phyloP scores from a whole-genome alignment of 2,329 filamentous ascomycete genomes.

The Aspergillus tubingensis region DNA sequence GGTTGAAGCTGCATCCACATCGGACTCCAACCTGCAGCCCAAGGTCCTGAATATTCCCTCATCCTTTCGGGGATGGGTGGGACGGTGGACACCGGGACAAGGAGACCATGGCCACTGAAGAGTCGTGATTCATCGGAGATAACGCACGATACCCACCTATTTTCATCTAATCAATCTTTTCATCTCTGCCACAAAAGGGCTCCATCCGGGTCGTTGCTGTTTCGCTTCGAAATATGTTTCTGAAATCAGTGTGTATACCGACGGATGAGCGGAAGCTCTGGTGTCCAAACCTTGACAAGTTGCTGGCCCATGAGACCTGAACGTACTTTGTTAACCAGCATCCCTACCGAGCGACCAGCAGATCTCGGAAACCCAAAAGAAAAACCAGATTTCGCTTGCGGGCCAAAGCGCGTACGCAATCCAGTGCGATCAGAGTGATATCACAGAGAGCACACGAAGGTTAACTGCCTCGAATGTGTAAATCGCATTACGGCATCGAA shows the following conservation, averaged over 20 bases:
- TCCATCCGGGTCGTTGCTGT: not conserved
- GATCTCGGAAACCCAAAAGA: not conserved
- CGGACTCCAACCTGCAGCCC: not conserved
- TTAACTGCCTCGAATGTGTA: not conserved
- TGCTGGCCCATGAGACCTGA: not conserved
- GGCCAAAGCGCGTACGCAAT: constrained; percentile 6
- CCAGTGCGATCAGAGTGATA: constrained; percentile 4
- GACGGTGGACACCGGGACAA: constrained; percentile 11
- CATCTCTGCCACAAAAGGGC: constrained; percentile 13
- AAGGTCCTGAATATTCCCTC: constrained; percentile 8
- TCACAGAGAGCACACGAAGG: not conserved
- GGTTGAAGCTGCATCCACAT: not conserved
- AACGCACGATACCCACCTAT: constrained; percentile 23
- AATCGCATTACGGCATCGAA: not conserved
- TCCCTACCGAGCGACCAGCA: not conserved
- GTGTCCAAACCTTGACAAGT: not conserved
- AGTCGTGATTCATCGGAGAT: constrained; percentile 19
- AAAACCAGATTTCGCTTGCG: constrained; percentile 2
- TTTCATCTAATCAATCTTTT: constrained; percentile 30
- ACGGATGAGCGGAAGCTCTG: not conserved
- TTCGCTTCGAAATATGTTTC: not conserved
- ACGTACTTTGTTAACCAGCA: not conserved
- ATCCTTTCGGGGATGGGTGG: constrained; percentile 5
- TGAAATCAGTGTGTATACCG: not conserved
- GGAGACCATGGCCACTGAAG: constrained; percentile 10